Evolutionary conservation across 139 green algal species (phyloP).

Genomic region (Eudorina sp.): DNA sequence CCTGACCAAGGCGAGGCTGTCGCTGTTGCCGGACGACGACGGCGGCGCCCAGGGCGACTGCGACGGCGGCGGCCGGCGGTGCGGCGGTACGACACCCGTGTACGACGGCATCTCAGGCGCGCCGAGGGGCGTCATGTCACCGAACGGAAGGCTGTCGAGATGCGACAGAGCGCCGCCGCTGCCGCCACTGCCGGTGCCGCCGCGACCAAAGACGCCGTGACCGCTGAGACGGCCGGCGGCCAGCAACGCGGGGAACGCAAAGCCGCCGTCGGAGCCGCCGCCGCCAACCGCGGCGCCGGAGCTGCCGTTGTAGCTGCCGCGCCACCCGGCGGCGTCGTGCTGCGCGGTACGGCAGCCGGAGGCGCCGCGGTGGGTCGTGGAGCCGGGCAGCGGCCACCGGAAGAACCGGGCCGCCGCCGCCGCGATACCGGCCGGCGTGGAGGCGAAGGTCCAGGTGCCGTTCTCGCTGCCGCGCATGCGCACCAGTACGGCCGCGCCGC

Average conservation of each 20-base stretch:
- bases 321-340: not conserved
- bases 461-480: not conserved
- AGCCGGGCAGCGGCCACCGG: not conserved
- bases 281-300: too few relatives aligned
- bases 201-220: not conserved
- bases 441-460: not conserved
- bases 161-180: not conserved
- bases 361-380: not conserved
- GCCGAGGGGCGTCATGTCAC: not conserved
- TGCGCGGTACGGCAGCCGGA: not conserved
- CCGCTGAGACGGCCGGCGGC: too few relatives aligned
- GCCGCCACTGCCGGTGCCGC: not conserved
- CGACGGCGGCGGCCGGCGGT: not conserved
- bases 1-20: not conserved
- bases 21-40: not conserved
- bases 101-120: constrained; percentile 7
- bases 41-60: not conserved
- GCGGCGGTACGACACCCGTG: not conserved
- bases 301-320: not conserved
- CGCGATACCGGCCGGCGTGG: not conserved
- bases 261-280: too few relatives aligned
- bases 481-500: not conserved
- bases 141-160: not conserved
- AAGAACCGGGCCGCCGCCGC: not conserved
- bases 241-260: not conserved